Base-by-base conservation (phyloP, 2,329 filamentous ascomycete species). In the Ophiobolus disseminans region DNA sequence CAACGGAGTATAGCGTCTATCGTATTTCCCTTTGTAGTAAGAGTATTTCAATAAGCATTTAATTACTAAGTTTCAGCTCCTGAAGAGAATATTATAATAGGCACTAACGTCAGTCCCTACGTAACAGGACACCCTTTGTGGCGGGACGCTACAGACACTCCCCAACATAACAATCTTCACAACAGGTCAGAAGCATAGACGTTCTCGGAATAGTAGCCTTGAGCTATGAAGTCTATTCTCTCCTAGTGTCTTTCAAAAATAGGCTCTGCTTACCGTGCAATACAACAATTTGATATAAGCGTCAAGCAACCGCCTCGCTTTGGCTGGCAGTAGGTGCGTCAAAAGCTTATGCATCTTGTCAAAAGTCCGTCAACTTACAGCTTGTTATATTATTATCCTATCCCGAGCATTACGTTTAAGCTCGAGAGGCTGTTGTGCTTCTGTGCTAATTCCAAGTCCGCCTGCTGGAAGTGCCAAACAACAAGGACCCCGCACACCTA, bases 401-500 rank as follows among this genome's bases (percentile, higher is more conserved):
- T 26, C 23, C 23, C 23, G 23, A 26, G 23, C 23, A 26, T 11
- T 26, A 11, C 11, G 23, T 11, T 26, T 26, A 26, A 26, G 23
- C 23, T 7, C 23, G 11, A 26, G 43, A 51, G 48, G 44, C 40
- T 48, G 35, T 50, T 13, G 39, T 51, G 44, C 46, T 51, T 49
- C 32, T 49, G 39, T 51, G 47, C 40, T 51, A 49, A 46, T 44
- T 44, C 50, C 11, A 54, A 48, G 49, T 48, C 53, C 40, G 38
- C 43, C 44, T 50, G 40, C 50, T 53, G 50, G 40, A 53, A 48
- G 43, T 50, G 36, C 46, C 16, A 53, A 45, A 48, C 31, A 22
- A 44, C 34, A 40, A 40, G 20, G 41, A 30, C 41, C n/a, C 44
- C 46, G 43, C 42, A 43, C 39, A 47, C 46, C 28, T 40, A 54